Evolutionary conservation across 306 rosid species (phyloP).

Genomic region (Gynostemma pentaphyllum): DNA sequence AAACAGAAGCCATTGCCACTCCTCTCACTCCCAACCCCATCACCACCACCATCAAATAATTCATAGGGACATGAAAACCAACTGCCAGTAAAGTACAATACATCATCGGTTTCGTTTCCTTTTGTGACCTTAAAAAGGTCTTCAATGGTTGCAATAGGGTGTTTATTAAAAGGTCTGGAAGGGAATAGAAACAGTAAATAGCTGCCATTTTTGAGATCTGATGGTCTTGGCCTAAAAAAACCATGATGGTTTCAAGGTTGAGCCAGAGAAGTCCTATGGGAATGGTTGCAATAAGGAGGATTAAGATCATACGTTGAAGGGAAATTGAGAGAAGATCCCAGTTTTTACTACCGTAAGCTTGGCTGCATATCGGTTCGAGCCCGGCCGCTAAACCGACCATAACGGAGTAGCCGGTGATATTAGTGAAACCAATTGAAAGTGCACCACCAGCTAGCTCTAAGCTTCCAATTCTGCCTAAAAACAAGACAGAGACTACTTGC

Average conservation of each 20-base stretch:
- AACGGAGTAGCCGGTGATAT: slow-evolving; percentile 96
- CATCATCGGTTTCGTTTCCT: slow-evolving; percentile 83
- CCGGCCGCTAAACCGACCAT: slow-evolving; percentile 81
- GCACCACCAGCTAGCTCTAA: slow-evolving; percentile 97
- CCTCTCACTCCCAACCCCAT: slow-evolving; percentile 61
- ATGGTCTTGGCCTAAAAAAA: slow-evolving; percentile 63
- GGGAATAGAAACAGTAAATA: slow-evolving; percentile 54
- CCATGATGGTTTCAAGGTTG: slow-evolving; percentile 58
- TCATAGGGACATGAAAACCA: slow-evolving; percentile 58
- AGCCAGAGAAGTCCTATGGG: slow-evolving; percentile 76
- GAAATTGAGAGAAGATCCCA: slow-evolving; percentile 63
- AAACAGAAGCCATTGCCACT: slow-evolving; percentile 79
- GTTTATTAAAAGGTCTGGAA: slow-evolving; percentile 75
- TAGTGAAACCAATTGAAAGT: slow-evolving; percentile 86
- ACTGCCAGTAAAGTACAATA: slow-evolving; percentile 72
- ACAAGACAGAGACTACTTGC: slow-evolving; percentile 61
- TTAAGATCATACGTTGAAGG: slow-evolving; percentile 72
- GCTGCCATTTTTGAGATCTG: slow-evolving; percentile 61
- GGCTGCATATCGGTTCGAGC: slow-evolving; percentile 83
- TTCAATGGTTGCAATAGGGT: slow-evolving; percentile 62
- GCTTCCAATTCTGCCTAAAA: slow-evolving; percentile 71
- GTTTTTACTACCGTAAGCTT: slow-evolving; percentile 75
- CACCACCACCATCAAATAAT: slow-evolving; percentile 32
- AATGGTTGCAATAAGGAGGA: slow-evolving; percentile 47
- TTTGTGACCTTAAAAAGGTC: slow-evolving; percentile 60